These are phyloP conservation scores for Dorcoceras hygrometricum DNA, from an alignment of 257 asterid genomes.

Conservation along the genomic window DNA sequence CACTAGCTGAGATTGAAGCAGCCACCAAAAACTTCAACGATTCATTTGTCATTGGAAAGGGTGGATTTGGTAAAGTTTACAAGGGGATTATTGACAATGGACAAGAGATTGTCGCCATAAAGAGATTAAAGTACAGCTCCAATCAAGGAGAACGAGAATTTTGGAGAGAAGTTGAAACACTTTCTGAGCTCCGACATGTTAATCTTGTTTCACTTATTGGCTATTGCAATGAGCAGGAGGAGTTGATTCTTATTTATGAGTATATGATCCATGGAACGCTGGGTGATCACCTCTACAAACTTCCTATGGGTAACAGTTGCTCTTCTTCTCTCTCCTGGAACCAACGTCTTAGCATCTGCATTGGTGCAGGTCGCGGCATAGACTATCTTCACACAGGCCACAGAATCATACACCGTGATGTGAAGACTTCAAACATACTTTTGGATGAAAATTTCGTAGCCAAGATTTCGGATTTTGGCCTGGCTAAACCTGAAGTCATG, in stretches of 20 bases:
- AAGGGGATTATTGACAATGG: slow-evolving; percentile 32
- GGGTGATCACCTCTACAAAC: slow-evolving; percentile 33
- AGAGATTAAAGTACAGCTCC: slow-evolving; percentile 27
- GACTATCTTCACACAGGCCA: slow-evolving; percentile 31
- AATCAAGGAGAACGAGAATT: slow-evolving; percentile 35
- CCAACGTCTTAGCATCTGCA: slow-evolving; percentile 29
- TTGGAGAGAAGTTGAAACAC: slow-evolving; percentile 35
- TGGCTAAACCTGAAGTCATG: slow-evolving; percentile 33
- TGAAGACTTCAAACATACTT: slow-evolving; percentile 17
- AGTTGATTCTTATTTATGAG: slow-evolving; percentile 32
- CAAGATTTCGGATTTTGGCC: slow-evolving; percentile 40
- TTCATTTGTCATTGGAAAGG: slow-evolving; percentile 31
- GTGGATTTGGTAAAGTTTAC: slow-evolving; percentile 37
- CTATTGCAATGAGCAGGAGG: slow-evolving; percentile 33
- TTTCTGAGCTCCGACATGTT: slow-evolving; percentile 32
- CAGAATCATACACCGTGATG: neutral
- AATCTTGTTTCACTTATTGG: slow-evolving; percentile 40
- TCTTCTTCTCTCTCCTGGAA: slow-evolving; percentile 29
- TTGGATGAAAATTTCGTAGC: slow-evolving; percentile 37
- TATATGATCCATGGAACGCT: slow-evolving; percentile 37
- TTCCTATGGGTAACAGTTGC: neutral
- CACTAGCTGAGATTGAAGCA: slow-evolving; percentile 30
- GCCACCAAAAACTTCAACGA: slow-evolving; percentile 29
- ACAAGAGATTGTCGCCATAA: slow-evolving; percentile 29
- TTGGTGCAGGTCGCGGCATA: slow-evolving; percentile 39